A percentile compares a stretch with the other conserved stretches of the same genome.
phyloP scores from a whole-genome alignment of 1,284 basidiomycete species.

The Tilletia indica region DNA sequence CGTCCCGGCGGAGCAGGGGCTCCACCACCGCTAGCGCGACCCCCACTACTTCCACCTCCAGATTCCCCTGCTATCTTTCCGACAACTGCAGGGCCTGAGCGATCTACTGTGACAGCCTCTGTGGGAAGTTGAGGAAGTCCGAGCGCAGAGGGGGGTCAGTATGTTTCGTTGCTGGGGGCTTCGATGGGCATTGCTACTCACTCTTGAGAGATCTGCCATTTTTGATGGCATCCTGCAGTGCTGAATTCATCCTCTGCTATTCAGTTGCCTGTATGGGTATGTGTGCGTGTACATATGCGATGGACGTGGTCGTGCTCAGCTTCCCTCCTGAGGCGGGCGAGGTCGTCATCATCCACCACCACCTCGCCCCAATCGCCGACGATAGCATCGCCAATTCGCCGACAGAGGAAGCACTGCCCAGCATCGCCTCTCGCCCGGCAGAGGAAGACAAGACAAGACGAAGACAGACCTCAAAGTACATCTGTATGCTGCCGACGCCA shows the following conservation, averaged over 20 bases:
- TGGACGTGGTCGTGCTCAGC: not conserved
- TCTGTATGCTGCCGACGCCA: no score
- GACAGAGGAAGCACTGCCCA: no score
- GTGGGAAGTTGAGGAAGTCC: not conserved
- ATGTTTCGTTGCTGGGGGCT: no score
- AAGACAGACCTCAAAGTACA: no score
- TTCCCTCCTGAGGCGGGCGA: no score
- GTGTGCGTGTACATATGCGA: not conserved
- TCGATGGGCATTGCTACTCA: constrained; percentile 22
- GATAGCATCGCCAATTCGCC: no score
- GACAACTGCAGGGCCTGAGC: constrained; percentile 32
- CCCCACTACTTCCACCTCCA: constrained; percentile 21
- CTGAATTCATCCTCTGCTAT: constrained; percentile 33
- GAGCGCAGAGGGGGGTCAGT: not conserved
- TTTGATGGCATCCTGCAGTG: constrained; percentile 42
- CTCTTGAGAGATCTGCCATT: constrained; percentile 44
- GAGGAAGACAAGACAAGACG: no score
- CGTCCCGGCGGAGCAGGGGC: constrained; percentile 7
- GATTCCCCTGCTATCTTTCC: constrained; percentile 23
- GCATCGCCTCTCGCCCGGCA: no score
- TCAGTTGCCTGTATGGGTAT: no score
- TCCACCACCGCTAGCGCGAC: not conserved
- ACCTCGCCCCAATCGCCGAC: no score
- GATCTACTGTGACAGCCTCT: constrained; percentile 38
- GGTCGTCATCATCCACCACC: no score